Conservation (phyloP, 208 protist species). For the Leishmania aethiopica region DNA sequence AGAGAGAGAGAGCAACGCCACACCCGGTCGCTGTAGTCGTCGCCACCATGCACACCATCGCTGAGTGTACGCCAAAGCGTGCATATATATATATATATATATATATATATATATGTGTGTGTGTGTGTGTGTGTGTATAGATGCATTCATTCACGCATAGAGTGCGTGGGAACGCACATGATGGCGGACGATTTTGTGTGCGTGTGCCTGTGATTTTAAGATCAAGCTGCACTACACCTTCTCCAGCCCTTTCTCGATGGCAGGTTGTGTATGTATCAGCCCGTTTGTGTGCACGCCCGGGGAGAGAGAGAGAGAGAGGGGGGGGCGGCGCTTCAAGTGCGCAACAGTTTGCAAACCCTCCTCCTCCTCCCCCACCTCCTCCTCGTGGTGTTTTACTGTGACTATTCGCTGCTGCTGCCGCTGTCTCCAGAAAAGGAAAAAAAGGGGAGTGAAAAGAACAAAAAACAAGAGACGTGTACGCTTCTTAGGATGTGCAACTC, state of each 20-base stretch:
- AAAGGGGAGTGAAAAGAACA: not conserved
- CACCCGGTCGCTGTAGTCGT: not conserved
- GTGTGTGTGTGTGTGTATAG: not conserved
- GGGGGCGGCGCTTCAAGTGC: not conserved
- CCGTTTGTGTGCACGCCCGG: not conserved
- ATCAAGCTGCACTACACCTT: not conserved
- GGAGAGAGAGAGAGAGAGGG: not conserved
- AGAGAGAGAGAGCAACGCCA: not conserved
- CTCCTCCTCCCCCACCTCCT: not conserved
- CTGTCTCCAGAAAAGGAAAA: not conserved
- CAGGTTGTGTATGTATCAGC: not conserved
- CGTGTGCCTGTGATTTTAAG: not conserved
- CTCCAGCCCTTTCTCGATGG: not conserved
- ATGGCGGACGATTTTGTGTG: not conserved
- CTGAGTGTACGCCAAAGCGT: not conserved
- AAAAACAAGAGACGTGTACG: not conserved
- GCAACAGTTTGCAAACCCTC: not conserved
- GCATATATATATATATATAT: not conserved
- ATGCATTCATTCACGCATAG: not conserved
- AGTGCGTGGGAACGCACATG: not conserved
- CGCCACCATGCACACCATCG: not conserved
- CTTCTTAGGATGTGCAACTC: not conserved
- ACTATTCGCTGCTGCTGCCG: not conserved
- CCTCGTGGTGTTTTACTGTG: not conserved
- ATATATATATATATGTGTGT: not conserved